A percentile compares a stretch with the other conserved stretches of the same genome.
phyloP scores from a whole-genome alignment of 2,329 filamentous ascomycete species.

The Scleromitrula shiraiana region DNA sequence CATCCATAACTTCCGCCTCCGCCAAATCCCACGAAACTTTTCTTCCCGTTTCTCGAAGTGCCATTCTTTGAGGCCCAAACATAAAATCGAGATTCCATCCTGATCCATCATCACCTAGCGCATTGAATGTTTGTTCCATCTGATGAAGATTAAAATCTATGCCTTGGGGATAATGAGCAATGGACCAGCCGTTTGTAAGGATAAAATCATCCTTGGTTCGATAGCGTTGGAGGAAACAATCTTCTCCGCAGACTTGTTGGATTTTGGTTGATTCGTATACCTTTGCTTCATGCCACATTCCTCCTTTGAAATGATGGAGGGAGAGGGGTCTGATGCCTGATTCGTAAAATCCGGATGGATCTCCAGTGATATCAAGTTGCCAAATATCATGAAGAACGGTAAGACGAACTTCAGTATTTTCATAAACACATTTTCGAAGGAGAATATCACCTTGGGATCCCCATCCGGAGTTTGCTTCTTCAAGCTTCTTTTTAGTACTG shows the following conservation, averaged over 20 bases:
- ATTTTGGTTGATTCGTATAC: conserved; percentile 24
- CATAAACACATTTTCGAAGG: conserved; percentile 27
- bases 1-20: conserved; percentile 39
- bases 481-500: conserved; percentile 42
- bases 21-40: conserved; percentile 48
- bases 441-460: conserved; percentile 36
- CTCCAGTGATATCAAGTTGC: conserved; percentile 27
- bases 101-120: conserved; percentile 23
- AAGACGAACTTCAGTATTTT: conserved; percentile 27
- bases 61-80: conserved; percentile 42
- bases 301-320: conserved; percentile 34
- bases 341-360: conserved; percentile 28
- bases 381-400: conserved; percentile 25
- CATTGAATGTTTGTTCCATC: conserved; percentile 25
- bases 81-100: conserved; percentile 37
- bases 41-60: conserved; percentile 39
- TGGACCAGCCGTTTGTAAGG: conserved; percentile 26
- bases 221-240: conserved; percentile 28
- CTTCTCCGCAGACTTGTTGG: conserved; percentile 27
- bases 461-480: conserved; percentile 49
- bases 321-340: conserved; percentile 23
- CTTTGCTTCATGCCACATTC: conserved; percentile 41
- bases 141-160: conserved; percentile 27
- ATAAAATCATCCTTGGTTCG: conserved; percentile 26
- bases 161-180: conserved; percentile 26